phyloP scores from a whole-genome alignment of 148 eudicot species.

The Rhododendron griersonianum region DNA sequence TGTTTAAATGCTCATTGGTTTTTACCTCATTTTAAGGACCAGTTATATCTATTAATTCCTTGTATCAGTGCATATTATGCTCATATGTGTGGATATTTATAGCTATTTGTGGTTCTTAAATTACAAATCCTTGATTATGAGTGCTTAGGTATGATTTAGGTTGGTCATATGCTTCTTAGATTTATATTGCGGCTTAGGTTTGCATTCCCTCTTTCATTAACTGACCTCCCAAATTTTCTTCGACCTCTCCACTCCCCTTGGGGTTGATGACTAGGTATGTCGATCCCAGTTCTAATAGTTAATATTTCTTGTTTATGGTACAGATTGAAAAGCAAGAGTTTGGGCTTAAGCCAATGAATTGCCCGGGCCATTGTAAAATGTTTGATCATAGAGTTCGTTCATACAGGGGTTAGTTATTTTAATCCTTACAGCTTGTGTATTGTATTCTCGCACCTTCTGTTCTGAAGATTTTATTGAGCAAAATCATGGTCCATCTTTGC shows the following conservation, averaged over 20 bases:
- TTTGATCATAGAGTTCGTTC: slow-evolving; percentile 98
- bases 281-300: not conserved
- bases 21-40: not conserved
- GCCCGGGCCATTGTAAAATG: slow-evolving; percentile 95
- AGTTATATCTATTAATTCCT: not conserved
- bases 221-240: not conserved
- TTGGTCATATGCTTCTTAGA: not conserved
- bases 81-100: too few species aligned
- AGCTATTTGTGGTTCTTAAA: not conserved
- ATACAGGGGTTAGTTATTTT: slow-evolving; percentile 66
- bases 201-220: not conserved
- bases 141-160: not conserved
- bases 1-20: not conserved
- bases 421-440: not conserved
- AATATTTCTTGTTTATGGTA: slow-evolving; percentile 14
- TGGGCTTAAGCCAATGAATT: slow-evolving; percentile 96
- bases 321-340: slow-evolving; percentile 84
- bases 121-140: not conserved
- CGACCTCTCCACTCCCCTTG: not conserved
- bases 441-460: not conserved
- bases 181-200: not conserved
- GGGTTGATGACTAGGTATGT: not conserved
- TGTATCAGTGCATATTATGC: not conserved
- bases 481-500: not conserved
- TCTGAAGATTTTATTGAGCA: not conserved